phyloP scores from a whole-genome alignment of 176 grass and related monocot genomes.

The Avena atlantica region DNA sequence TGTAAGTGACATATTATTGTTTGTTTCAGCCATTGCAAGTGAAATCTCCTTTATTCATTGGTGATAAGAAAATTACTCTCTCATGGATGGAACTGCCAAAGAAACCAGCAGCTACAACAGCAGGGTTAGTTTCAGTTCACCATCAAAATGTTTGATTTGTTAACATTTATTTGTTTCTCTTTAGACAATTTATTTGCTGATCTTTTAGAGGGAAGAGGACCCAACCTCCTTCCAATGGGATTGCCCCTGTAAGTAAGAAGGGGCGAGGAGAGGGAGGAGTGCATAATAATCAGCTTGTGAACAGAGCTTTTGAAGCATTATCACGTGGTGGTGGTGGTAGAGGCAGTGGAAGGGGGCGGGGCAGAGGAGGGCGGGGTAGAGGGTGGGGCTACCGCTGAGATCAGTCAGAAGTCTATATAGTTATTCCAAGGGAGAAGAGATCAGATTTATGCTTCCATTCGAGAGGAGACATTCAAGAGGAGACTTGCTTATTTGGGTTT shows the following conservation, averaged over 20 bases:
- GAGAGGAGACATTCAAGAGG: conserved; percentile 10
- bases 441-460: conserved; percentile 36
- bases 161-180: conserved; percentile 20
- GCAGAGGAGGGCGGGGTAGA: conserved; percentile 73
- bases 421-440: conserved; percentile 19
- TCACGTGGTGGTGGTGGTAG: conserved; percentile 76
- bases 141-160: conserved; percentile 19
- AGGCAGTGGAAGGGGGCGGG: conserved; percentile 70
- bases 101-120: conserved; percentile 58
- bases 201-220: conserved; percentile 75
- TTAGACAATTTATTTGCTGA: conserved; percentile 19
- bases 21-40: conserved; percentile 80
- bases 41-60: conserved; percentile 88
- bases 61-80: conserved; percentile 83
- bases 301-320: conserved; percentile 92
- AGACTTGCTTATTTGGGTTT: neutral
- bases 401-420: conserved; percentile 17
- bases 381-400: conserved; percentile 80
- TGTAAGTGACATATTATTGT: conserved; percentile 23
- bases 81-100: conserved; percentile 91
- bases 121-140: conserved; percentile 42
- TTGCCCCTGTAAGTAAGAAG: conserved; percentile 66
- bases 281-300: conserved; percentile 81
- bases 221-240: conserved; percentile 62
- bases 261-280: conserved; percentile 59